A percentile compares a stretch with the other conserved stretches of the same genome.
Conservation (phyloP, 768 basidiomycete genomes). For the Gloeopeniophorella convolvens region DNA sequence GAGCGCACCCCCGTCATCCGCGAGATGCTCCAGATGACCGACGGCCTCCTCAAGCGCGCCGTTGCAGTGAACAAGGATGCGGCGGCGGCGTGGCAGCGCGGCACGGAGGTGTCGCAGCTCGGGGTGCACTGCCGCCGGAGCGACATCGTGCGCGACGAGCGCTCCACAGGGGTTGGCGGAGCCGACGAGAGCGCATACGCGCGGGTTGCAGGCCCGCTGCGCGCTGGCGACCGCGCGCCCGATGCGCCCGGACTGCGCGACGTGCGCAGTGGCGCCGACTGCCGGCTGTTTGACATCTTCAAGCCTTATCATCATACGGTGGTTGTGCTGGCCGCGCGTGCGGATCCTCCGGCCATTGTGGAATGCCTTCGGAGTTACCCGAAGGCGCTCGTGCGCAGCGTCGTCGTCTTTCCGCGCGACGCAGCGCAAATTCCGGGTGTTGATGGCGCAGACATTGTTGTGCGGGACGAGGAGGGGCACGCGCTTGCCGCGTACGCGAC, state of each 20-base stretch:
- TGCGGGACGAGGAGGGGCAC: conserved; percentile 15
- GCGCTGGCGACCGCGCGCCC: conserved; percentile 20
- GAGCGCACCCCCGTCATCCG: conserved; percentile 21
- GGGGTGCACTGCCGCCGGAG: conserved; percentile 20
- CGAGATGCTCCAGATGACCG: conserved; percentile 17
- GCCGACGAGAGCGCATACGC: not conserved
- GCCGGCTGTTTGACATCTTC: conserved; percentile 14
- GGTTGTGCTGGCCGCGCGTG: no score
- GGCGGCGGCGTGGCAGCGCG: not conserved
- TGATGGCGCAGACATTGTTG: no score
- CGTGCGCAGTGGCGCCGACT: not conserved
- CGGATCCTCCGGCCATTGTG: no score
- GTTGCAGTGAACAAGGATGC: not conserved
- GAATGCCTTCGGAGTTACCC: no score
- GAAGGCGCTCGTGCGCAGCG: no score
- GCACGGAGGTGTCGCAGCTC: not conserved
- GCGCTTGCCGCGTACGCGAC: conserved; percentile 6
- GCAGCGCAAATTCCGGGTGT: no score
- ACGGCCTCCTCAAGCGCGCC: not conserved
- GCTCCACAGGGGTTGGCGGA: not conserved
- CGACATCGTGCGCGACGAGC: conserved; percentile 17
- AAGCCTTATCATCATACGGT: conserved; percentile 16
- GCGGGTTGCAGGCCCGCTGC: not conserved
- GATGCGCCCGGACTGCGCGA: conserved; percentile 13
- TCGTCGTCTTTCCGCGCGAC: no score